Conservation (phyloP, 768 basidiomycete genomes). For the Kwoniella sp. region DNA sequence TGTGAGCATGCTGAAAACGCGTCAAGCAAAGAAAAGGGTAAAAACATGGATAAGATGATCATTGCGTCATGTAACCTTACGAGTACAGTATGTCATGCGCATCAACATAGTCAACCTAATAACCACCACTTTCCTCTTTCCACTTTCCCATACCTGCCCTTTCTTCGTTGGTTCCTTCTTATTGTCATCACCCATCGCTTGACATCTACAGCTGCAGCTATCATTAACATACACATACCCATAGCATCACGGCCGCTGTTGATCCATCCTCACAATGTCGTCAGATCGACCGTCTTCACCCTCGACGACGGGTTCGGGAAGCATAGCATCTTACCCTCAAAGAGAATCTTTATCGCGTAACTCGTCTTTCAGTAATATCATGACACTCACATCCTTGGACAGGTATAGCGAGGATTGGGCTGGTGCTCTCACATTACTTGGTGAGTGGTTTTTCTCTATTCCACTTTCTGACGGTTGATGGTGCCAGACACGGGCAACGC, state of each 20-base stretch:
- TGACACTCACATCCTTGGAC: constrained; percentile 26
- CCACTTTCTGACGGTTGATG: too few species aligned
- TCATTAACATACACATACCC: too few species aligned
- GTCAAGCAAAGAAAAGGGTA: too few species aligned
- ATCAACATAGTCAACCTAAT: too few species aligned
- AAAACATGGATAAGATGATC: too few species aligned
- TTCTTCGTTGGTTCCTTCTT: background rate
- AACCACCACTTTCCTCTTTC: too few species aligned
- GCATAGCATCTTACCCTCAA: background rate
- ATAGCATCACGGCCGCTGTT: too few species aligned
- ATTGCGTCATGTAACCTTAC: constrained; percentile 26
- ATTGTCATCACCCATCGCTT: background rate
- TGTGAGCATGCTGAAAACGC: too few species aligned
- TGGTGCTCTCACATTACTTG: constrained; percentile 80
- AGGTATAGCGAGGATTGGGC: constrained; percentile 62
- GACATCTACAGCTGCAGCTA: too few species aligned
- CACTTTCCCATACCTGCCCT: background rate
- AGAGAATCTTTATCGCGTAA: constrained; percentile 25
- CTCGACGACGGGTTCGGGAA: background rate
- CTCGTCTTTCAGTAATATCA: constrained; percentile 28
- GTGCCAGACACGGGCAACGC: too few species aligned
- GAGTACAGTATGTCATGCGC: background rate
- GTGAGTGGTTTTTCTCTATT: constrained; percentile 58
- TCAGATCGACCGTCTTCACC: background rate
- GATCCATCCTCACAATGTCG: too few species aligned